These are phyloP conservation scores for Hypoxylon rubiginosum DNA, from an alignment of 2,329 filamentous ascomycete species.

Conservation along the genomic window DNA sequence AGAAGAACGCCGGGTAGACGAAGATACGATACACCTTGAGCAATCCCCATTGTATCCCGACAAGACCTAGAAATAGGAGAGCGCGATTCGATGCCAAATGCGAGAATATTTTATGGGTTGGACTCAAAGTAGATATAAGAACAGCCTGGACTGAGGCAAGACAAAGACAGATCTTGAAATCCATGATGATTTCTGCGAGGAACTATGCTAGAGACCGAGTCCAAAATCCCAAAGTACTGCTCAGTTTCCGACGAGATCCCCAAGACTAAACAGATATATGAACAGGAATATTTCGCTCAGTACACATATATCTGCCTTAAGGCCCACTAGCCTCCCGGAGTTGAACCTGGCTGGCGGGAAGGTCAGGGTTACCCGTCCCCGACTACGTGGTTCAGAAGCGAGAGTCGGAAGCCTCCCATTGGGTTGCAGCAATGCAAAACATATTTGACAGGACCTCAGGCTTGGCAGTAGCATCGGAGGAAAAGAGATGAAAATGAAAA, in stretches of 20 bases:
- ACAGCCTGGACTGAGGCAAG: slow-evolving; percentile 19
- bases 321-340: slow-evolving; percentile 18
- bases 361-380: slow-evolving; percentile 15
- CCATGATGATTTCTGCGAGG: slow-evolving; percentile 16
- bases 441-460: slow-evolving; percentile 4
- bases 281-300: slow-evolving; percentile 17
- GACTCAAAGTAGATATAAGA: slow-evolving; percentile 11
- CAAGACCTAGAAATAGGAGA: slow-evolving; percentile 16
- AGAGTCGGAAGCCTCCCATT: slow-evolving; percentile 16
- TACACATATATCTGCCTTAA: slow-evolving; percentile 1
- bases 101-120: slow-evolving; percentile 6
- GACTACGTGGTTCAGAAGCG: slow-evolving; percentile 21
- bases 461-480: slow-evolving; percentile 6
- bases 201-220: not conserved
- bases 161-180: slow-evolving; percentile 27
- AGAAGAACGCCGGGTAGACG: slow-evolving; percentile 32
- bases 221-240: slow-evolving; percentile 9
- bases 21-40: slow-evolving; percentile 33
- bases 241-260: not conserved
- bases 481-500: slow-evolving; percentile 8
- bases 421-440: slow-evolving; percentile 19
- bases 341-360: slow-evolving; percentile 9
- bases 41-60: slow-evolving; percentile 24
- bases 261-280: slow-evolving; percentile 5
- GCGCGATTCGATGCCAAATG: not conserved